These are phyloP conservation scores for Trametes cingulata DNA, from an alignment of 768 basidiomycete species.

Conservation along the genomic window DNA sequence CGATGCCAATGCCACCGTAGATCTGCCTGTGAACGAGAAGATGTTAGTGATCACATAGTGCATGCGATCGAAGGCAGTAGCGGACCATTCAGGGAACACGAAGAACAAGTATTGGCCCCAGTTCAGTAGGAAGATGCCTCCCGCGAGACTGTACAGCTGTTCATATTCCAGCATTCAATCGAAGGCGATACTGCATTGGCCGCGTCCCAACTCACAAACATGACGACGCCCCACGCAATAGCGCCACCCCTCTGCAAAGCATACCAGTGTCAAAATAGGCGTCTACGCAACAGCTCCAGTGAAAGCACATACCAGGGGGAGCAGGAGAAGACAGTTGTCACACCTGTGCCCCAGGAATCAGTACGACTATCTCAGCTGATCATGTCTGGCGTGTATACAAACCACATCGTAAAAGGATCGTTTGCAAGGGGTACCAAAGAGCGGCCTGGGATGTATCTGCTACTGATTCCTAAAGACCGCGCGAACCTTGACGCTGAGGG, in stretches of 20 bases:
- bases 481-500: slow-evolving; percentile 9
- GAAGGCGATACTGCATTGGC: not conserved
- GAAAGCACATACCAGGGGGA: slow-evolving; percentile 60
- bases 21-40: slow-evolving; percentile 49
- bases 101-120: slow-evolving; percentile 68
- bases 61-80: not conserved
- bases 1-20: slow-evolving; percentile 66
- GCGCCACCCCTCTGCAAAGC: slow-evolving; percentile 62
- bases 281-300: not conserved
- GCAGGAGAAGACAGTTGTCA: slow-evolving; percentile 74
- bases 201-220: slow-evolving; percentile 46
- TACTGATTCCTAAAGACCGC: slow-evolving; percentile 18
- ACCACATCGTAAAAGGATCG: slow-evolving; percentile 32
- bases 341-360: slow-evolving; percentile 47
- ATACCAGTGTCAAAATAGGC: slow-evolving; percentile 13
- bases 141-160: slow-evolving; percentile 66
- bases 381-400: not conserved
- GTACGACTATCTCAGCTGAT: no score
- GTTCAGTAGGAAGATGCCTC: slow-evolving; percentile 62
- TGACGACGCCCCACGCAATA: slow-evolving; percentile 66
- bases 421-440: slow-evolving; percentile 5
- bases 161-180: not conserved
- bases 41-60: not conserved
- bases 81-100: slow-evolving; percentile 63
- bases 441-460: slow-evolving; percentile 12